Conservation (phyloP, 228 moss, liverwort and hornwort genomes). For the Sphagnum magellanicum region DNA sequence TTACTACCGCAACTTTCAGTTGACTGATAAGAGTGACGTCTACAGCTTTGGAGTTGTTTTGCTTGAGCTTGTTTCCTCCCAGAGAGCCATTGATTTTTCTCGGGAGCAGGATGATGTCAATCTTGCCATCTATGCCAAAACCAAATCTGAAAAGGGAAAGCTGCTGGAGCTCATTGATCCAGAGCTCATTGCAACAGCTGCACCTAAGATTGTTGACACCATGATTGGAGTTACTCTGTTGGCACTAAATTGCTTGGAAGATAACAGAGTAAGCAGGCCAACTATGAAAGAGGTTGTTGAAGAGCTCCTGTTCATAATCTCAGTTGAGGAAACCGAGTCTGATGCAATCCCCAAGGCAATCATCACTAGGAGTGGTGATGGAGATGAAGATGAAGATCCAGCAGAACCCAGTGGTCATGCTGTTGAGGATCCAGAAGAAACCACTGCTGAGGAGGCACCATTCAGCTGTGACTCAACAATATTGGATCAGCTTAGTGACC, state of each 20-base stretch:
- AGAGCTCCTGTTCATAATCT: conserved; percentile 4
- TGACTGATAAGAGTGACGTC: conserved; percentile 9
- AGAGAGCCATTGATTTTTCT: conserved; percentile 3
- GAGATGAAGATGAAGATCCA: too few relatives aligned
- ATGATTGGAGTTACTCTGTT: conserved; percentile 4
- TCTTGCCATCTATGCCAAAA: background rate
- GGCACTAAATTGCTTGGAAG: conserved; percentile 2
- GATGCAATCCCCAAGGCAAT: background rate
- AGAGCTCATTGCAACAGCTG: conserved; percentile 4
- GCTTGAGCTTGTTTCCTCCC: conserved; percentile 6
- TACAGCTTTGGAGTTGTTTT: conserved; percentile 19
- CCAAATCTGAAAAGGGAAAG: background rate
- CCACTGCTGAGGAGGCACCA: too few relatives aligned
- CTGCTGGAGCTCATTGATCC: background rate
- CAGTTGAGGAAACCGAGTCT: background rate
- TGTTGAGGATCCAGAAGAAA: too few relatives aligned
- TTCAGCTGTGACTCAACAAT: too few relatives aligned
- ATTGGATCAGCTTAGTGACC: too few relatives aligned
- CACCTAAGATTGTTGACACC: background rate
- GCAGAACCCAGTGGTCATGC: too few relatives aligned
- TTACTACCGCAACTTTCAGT: conserved; percentile 1
- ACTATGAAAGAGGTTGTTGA: conserved; percentile 9
- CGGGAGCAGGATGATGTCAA: background rate
- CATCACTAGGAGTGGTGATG: too few relatives aligned
- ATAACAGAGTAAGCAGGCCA: background rate